A percentile compares a stretch with the other conserved stretches of the same genome.
These are phyloP conservation scores for Posidonia oceanica DNA, from an alignment of 116 monocot species.

Conservation along the genomic window DNA sequence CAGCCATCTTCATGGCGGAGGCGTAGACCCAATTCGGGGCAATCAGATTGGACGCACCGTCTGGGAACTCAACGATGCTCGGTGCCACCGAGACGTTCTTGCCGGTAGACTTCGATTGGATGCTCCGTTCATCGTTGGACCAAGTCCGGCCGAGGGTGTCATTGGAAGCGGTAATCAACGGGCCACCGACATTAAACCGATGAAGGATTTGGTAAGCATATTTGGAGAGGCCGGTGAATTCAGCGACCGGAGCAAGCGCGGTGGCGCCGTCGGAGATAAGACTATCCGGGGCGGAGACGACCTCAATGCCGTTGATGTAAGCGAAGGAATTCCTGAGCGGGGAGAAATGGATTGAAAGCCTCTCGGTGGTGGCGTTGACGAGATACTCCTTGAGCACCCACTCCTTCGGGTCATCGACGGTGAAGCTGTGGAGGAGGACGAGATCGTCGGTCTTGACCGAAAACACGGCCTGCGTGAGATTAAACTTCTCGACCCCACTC, in stretches of 20 bases:
- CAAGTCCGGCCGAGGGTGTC: constrained; percentile 56
- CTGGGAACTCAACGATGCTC: constrained; percentile 28
- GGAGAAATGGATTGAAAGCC: constrained; percentile 16
- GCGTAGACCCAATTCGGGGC: constrained; percentile 74
- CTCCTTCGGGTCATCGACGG: constrained; percentile 10
- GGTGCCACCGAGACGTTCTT: constrained; percentile 22
- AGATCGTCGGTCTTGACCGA: constrained; percentile 47
- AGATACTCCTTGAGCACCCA: constrained; percentile 68
- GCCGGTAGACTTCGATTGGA: constrained; percentile 18
- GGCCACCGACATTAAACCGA: constrained; percentile 67
- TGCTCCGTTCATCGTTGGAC: constrained; percentile 24
- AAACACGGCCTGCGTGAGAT: constrained; percentile 56
- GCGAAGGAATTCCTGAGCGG: constrained; percentile 23
- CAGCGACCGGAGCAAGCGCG: constrained; percentile 1
- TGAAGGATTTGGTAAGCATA: constrained; percentile 42
- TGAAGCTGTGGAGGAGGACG: constrained; percentile 84
- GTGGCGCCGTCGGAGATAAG: constrained; percentile 11
- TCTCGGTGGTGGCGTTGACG: constrained; percentile 42
- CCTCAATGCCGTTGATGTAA: constrained; percentile 21
- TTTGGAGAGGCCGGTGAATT: constrained; percentile 20
- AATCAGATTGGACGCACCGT: constrained; percentile 33
- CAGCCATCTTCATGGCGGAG: constrained; percentile 49
- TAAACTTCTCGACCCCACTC: constrained; percentile 6
- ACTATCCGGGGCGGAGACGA: constrained; percentile 17
- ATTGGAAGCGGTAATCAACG: constrained; percentile 37